Evolutionary conservation across 2,329 filamentous ascomycete genomes (phyloP).

Genomic region (Paradendryphiella salina): DNA sequence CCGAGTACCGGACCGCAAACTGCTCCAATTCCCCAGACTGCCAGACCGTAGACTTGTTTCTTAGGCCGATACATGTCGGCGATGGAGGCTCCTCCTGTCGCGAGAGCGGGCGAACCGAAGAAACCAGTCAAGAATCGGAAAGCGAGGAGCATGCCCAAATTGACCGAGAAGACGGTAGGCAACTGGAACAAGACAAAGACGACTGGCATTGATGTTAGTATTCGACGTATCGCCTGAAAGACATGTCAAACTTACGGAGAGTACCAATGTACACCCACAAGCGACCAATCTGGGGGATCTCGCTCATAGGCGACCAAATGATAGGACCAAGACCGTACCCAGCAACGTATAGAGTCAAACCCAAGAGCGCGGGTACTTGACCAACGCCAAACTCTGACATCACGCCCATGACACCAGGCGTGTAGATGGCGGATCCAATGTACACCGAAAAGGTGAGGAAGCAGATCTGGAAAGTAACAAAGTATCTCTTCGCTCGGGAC

Average conservation of each 20-base stretch:
- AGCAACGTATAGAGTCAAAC: conserved; percentile 45
- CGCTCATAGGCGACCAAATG: conserved; percentile 51
- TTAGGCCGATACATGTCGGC: conserved; percentile 51
- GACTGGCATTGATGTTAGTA: conserved; percentile 19
- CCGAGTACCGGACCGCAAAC: conserved; percentile 51
- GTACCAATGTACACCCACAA: conserved; percentile 41
- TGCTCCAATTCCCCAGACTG: conserved; percentile 48
- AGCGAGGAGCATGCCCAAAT: conserved; percentile 56
- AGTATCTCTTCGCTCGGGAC: conserved; percentile 49
- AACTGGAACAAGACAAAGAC: conserved; percentile 56
- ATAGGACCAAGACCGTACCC: conserved; percentile 43
- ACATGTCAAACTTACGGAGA: conserved; percentile 12
- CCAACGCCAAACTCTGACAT: conserved; percentile 57
- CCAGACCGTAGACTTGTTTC: conserved; percentile 48
- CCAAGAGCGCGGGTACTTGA: conserved; percentile 52
- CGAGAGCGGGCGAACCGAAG: conserved; percentile 52
- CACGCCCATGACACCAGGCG: conserved; percentile 50
- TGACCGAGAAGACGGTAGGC: conserved; percentile 50
- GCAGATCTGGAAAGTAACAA: conserved; percentile 54
- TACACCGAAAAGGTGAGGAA: conserved; percentile 58
- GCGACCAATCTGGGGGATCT: conserved; percentile 54
- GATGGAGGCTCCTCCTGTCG: conserved; percentile 53
- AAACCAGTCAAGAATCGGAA: conserved; percentile 57
- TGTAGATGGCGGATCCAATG: conserved; percentile 58
- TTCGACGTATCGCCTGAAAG: too few relatives aligned